phyloP scores from a whole-genome alignment of 768 basidiomycete genomes.

The Podaxis pistillaris region DNA sequence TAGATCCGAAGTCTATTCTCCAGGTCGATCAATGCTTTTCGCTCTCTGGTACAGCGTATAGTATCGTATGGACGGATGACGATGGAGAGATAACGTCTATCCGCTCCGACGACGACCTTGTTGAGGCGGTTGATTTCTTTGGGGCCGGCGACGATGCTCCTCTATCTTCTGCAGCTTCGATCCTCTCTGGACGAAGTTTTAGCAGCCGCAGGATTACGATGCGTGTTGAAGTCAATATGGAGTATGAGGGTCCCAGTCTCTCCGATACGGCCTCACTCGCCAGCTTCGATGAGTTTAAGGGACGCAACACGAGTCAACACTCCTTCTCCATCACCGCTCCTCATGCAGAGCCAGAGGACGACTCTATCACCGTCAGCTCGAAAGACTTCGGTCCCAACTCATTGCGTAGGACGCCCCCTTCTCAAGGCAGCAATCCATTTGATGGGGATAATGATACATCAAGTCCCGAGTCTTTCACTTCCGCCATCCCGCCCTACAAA shows the following conservation, averaged over 20 bases:
- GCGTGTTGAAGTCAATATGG: conserved; percentile 72
- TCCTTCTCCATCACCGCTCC: conserved; percentile 49
- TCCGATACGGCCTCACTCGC: conserved; percentile 85
- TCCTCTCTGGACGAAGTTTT: conserved; percentile 68
- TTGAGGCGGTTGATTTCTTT: conserved; percentile 88
- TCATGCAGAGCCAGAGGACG: conserved; percentile 58
- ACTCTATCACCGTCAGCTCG: conserved; percentile 75
- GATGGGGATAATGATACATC: conserved; percentile 3
- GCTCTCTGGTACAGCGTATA: conserved; percentile 65
- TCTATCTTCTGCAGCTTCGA: conserved; percentile 69
- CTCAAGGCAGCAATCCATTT: neutral
- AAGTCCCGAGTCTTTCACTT: conserved; percentile 14
- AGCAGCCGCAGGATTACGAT: conserved; percentile 72
- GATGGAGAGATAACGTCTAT: conserved; percentile 79
- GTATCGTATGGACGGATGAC: conserved; percentile 84
- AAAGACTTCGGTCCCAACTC: conserved; percentile 45
- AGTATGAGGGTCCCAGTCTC: conserved; percentile 89
- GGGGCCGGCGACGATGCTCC: conserved; percentile 77
- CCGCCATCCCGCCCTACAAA: neutral
- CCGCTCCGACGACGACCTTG: conserved; percentile 67
- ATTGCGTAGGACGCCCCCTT: conserved; percentile 14
- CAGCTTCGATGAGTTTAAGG: conserved; percentile 72
- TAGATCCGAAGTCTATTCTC: conserved; percentile 11
- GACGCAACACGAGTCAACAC: conserved; percentile 55
- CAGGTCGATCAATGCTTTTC: conserved; percentile 88